Evolutionary conservation across 139 green algal species (phyloP), one percentile per base, ranked within the genome.

Genomic region (Chlamydomonas sp.): DNA sequence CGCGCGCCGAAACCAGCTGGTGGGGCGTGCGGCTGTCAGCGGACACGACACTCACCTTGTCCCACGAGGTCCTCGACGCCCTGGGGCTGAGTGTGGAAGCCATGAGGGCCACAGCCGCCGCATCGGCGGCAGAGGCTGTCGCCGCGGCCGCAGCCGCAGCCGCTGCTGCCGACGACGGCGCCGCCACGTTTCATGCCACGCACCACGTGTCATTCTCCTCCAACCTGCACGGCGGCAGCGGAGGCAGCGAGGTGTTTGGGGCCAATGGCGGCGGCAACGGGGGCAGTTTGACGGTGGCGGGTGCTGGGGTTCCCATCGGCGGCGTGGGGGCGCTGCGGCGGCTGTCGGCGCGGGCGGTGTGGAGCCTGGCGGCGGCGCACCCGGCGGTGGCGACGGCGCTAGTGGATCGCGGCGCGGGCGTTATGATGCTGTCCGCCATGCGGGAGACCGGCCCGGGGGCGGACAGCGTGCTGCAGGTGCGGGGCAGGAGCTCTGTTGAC

Each of bases 1-100:
- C 84, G 60, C 17, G 62, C 2, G 63, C 60, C 62, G n/a, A 8
- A 2, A 67, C 57, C 10, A 79, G 61, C 58, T 92, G 85, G 85
- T 92, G 90, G 90, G 31, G 73, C 8, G 78, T 93, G 17, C 81
- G 63, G 14, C 89, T 93, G 79, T 66, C 63, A 49, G 69, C 88
- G 1, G 74, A 89, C 79, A 91, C 86, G 18, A 86, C 86, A 7
- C 83, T 93, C 2, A 12, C 61, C 49, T 77, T 90, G 49, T 85
- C 78, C 68, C 59, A 15, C 63, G 73, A 86, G 67, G 81, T 77
- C 18, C 62, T 71, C 61, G 75, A 84, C 1, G 78, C 63, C 0
- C 72, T 91, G 77, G 71, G 16, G 15, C 57, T 90, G 66, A n/a
- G 86, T 62, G 68, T 87, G 63, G 66, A 89, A 60, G 80, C 84